Conservation (phyloP, 169 alveolate species). For the Blepharisma undulans region DNA sequence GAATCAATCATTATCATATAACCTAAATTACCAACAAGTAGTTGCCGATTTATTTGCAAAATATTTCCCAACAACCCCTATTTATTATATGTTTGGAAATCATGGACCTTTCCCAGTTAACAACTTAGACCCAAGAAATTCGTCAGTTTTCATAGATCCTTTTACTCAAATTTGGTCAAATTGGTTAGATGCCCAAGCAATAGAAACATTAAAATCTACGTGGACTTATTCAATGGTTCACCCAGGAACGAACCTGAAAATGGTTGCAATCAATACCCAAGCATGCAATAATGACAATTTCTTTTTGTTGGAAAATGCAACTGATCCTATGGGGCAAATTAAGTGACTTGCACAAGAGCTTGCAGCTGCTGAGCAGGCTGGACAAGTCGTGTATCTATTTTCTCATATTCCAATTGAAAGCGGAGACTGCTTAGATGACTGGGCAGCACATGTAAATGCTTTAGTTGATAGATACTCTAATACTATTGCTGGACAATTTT, state of each 20-base stretch:
- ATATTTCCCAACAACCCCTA: slow-evolving; percentile 41
- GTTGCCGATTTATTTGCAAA: neutral
- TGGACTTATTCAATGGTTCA: slow-evolving; percentile 50
- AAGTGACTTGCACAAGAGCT: slow-evolving; percentile 14
- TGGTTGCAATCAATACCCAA: slow-evolving; percentile 15
- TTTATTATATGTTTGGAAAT: slow-evolving; percentile 49
- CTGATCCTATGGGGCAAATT: slow-evolving; percentile 35
- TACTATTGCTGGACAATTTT: neutral
- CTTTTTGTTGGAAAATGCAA: neutral
- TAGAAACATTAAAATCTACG: neutral
- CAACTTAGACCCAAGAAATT: slow-evolving; percentile 22
- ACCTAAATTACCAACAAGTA: neutral
- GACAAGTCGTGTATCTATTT: neutral
- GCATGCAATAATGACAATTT: slow-evolving; percentile 13
- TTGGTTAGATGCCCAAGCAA: slow-evolving; percentile 48
- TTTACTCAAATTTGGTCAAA: slow-evolving; percentile 46
- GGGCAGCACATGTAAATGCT: slow-evolving; percentile 26
- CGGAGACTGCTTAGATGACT: slow-evolving; percentile 30
- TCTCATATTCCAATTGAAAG: slow-evolving; percentile 1
- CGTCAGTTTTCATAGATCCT: slow-evolving; percentile 10
- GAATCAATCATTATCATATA: slow-evolving; percentile 29
- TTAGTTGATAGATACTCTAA: slow-evolving; percentile 23
- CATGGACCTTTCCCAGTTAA: slow-evolving; percentile 64
- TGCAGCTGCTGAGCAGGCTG: neutral
- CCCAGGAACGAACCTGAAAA: slow-evolving; percentile 39